These are phyloP conservation scores for Penicillium flavigenum DNA, from an alignment of 495 filamentous ascomycete genomes.

Conservation along the genomic window DNA sequence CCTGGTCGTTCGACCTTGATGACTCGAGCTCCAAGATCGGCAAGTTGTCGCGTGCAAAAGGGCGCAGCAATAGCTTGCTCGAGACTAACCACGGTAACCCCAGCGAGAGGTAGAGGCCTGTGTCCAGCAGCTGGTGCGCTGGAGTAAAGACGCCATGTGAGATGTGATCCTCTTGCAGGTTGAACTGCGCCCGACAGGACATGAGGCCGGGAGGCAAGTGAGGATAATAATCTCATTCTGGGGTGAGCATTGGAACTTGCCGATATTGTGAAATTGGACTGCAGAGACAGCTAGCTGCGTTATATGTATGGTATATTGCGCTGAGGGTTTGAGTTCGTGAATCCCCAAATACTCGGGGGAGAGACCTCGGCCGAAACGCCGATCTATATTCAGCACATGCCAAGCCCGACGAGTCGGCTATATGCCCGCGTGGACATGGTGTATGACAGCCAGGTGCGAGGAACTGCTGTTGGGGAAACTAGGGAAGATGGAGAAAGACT, in stretches of 20 bases:
- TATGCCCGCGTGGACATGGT: not conserved
- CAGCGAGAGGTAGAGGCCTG: constrained; percentile 39
- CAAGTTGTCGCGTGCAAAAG: constrained; percentile 53
- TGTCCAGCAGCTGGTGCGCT: constrained; percentile 8
- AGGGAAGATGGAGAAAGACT: no score
- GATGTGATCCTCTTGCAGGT: not conserved
- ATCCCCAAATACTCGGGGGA: not conserved
- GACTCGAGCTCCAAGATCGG: constrained; percentile 52
- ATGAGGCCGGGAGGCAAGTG: not conserved
- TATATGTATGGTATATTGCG: not conserved
- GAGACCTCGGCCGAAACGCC: constrained; percentile 1
- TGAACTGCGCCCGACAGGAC: not conserved
- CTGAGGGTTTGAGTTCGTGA: not conserved
- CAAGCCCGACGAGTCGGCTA: constrained; percentile 12
- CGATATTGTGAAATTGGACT: not conserved
- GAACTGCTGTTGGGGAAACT: no score
- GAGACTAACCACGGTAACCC: constrained; percentile 50
- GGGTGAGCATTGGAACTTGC: not conserved
- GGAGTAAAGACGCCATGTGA: constrained; percentile 16
- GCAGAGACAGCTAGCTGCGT: not conserved
- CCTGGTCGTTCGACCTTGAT: constrained; percentile 54
- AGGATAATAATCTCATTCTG: constrained; percentile 1
- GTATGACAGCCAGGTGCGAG: no score
- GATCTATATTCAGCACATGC: not conserved
- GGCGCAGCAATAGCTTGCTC: constrained; percentile 55